Percentiles rank a stretch among this genome's conserved stretches.
phyloP scores from a whole-genome alignment of 257 asterid genomes.

The Scutellaria baicalensis region DNA sequence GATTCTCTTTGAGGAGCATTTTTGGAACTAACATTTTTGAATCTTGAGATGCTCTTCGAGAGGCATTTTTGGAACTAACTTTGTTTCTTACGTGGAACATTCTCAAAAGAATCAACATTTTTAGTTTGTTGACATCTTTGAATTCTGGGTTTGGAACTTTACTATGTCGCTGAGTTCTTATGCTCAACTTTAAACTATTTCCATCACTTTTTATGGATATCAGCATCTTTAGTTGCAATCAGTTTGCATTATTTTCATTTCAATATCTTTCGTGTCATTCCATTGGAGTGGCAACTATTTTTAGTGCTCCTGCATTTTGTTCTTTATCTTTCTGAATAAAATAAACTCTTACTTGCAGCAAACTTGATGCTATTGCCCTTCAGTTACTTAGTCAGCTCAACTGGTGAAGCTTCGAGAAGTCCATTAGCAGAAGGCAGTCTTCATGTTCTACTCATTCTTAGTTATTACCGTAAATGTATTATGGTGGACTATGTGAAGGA shows the following conservation, averaged over 20 bases:
- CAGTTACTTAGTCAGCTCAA: slow-evolving; percentile 67
- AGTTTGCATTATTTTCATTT: background rate
- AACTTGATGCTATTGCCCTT: slow-evolving; percentile 74
- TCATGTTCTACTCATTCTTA: slow-evolving; percentile 68
- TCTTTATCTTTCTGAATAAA: slow-evolving; percentile 17
- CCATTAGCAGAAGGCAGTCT: slow-evolving; percentile 82
- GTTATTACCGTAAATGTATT: slow-evolving; percentile 63
- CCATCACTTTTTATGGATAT: background rate
- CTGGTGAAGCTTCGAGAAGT: slow-evolving; percentile 70
- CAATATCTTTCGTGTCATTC: background rate
- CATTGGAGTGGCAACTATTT: background rate
- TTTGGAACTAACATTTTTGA: background rate
- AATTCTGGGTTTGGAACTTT: slow-evolving; percentile 2
- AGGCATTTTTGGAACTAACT: background rate
- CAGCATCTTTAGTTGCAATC: background rate
- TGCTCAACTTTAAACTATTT: background rate
- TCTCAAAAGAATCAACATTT: background rate
- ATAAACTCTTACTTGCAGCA: slow-evolving; percentile 53
- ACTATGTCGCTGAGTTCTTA: background rate
- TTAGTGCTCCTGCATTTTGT: slow-evolving; percentile 4
- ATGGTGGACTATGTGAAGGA: slow-evolving; percentile 50
- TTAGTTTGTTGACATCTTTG: background rate
- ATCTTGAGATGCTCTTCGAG: background rate
- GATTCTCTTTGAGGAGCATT: too few relatives aligned
- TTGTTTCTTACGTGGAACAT: background rate